A percentile compares a stretch with the other conserved stretches of the same genome.
Conservation (phyloP, 768 basidiomycete species). For the Leccinum longicurvipes region DNA sequence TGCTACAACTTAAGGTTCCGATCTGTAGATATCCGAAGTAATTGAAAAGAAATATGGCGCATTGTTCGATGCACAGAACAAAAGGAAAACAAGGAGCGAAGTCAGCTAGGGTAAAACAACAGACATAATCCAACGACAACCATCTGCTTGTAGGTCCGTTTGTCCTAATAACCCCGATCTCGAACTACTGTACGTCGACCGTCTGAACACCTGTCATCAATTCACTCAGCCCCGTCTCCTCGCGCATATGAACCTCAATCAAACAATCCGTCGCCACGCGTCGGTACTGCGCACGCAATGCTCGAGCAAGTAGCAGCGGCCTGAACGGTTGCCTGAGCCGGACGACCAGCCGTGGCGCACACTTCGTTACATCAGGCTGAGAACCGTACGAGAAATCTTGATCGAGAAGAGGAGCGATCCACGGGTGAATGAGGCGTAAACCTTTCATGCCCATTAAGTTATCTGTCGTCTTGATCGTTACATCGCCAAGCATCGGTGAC, state of each 20-base stretch:
- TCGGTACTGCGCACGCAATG: background rate
- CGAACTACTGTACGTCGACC: background rate
- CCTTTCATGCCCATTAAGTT: background rate
- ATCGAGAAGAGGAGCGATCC: background rate
- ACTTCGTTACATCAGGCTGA: background rate
- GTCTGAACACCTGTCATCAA: background rate
- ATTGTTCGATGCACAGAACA: background rate
- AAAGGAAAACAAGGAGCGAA: background rate
- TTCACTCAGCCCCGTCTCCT: background rate
- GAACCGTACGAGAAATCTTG: background rate
- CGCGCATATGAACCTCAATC: slow-evolving; percentile 1
- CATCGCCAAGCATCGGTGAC: background rate
- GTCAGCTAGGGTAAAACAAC: background rate
- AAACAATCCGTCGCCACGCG: slow-evolving; percentile 13
- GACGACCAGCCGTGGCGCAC: background rate
- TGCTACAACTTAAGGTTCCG: no score
- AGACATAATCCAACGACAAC: background rate
- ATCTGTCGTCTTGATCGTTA: background rate
- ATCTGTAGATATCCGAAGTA: no score
- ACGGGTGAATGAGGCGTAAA: background rate
- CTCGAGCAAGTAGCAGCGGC: background rate
- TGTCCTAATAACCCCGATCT: background rate
- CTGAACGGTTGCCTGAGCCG: slow-evolving; percentile 9
- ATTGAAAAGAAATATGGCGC: no score
- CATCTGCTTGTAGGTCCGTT: background rate